Base-by-base conservation (phyloP, 176 grass and related monocot species). In the Ampelocalamus luodianensis region DNA sequence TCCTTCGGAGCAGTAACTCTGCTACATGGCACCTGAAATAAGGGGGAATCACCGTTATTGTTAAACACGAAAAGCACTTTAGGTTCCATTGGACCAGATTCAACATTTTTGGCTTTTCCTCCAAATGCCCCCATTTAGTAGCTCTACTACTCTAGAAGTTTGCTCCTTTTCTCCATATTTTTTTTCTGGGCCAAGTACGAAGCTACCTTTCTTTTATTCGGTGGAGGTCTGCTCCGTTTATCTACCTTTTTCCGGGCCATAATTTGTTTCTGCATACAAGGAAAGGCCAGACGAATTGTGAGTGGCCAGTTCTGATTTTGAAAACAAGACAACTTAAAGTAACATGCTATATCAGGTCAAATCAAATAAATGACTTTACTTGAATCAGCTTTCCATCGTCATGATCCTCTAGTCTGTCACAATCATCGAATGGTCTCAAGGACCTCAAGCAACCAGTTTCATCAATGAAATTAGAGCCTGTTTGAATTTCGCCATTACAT, bases 131-230 rank as follows among this genome's bases (percentile, higher is more conserved):
- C 13, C 10, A 44, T 15, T 63, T 50, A 55, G 43, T 32, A 74
- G 63, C n/a, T 80, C 20, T 55, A 42, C n/a, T 81, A 36, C 44
- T 77, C 37, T 70, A 82, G 22, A 72, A 82, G 17, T 12, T 70
- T 49, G 16, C 10, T 60, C 5, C 26, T 68, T 79, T 65, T 74
- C 44, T 43, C 38, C 55, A 29, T 81, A 11, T 63, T 23, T 48
- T 76, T 76, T 49, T 26, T 68, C 27, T 38, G 38, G 7, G n/a
- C 13, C 34, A 76, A 74, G 40, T 51, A 79, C 83, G 22, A 69
- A 49, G n/a, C 74, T 88, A 92, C 94, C 92, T 90, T 97, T 85
- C 86, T 92, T 88, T 84, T 97, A 65, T 78, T 92, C 7, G 24
- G 44, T 42, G 79, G 43, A 76, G 63, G 66, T 68, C 83, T 92